Percentiles rank a stretch among this genome's conserved stretches.
Conservation (phyloP, 2,329 filamentous ascomycete genomes). For the Pseudocercospora cruenta region DNA sequence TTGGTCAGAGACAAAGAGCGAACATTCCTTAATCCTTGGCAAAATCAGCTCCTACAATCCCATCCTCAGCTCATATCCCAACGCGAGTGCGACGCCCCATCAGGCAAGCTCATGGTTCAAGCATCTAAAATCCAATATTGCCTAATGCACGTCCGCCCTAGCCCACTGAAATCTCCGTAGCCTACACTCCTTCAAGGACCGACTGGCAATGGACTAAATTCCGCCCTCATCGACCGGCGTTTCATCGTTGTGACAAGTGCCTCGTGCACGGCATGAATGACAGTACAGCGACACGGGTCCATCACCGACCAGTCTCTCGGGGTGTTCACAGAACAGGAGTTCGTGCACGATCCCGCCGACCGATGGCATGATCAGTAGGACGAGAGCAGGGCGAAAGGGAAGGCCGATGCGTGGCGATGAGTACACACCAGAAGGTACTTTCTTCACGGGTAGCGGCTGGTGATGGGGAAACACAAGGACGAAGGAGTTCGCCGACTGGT, state of each 20-base stretch:
- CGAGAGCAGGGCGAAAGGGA: not conserved
- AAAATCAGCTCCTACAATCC: not conserved
- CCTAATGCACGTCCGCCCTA: not conserved
- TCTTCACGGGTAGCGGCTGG: conserved; percentile 4
- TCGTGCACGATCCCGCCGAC: conserved; percentile 2
- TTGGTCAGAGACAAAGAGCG: conserved; percentile 2
- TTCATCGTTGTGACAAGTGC: conserved; percentile 8
- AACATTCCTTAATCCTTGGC: not conserved
- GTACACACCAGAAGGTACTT: not conserved
- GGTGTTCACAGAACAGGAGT: not conserved
- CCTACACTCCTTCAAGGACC: not conserved
- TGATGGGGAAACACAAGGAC: conserved; percentile 2
- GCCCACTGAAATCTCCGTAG: conserved; percentile 15
- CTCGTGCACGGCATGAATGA: conserved; percentile 10
- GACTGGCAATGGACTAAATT: not conserved
- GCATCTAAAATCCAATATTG: conserved; percentile 1
- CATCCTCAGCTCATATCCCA: not conserved
- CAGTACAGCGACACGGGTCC: conserved; percentile 9
- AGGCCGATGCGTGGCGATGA: conserved; percentile 1
- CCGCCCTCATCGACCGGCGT: not conserved
- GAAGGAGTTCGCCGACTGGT: conserved; percentile 7
- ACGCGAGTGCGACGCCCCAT: not conserved
- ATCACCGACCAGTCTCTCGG: not conserved
- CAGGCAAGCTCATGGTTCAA: conserved; percentile 3
- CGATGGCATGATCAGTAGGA: conserved; percentile 6